phyloP scores from a whole-genome alignment of 306 rosid species.

The Coriaria nepalensis region DNA sequence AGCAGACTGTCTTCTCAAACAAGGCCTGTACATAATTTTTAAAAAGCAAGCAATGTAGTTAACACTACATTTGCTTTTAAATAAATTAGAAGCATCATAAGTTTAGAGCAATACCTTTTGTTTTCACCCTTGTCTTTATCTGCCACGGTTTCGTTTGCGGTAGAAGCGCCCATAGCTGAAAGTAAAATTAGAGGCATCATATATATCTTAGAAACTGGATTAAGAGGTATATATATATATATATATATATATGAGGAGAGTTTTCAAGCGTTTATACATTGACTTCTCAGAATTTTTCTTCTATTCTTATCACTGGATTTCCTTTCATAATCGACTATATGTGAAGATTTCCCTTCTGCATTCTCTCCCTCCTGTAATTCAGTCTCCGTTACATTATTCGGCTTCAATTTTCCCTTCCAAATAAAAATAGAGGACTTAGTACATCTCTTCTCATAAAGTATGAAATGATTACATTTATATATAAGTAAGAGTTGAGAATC shows the following conservation, averaged over 20 bases:
- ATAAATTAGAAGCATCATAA: neutral
- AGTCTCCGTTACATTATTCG: slow-evolving; percentile 12
- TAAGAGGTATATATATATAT: neutral
- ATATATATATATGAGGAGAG: neutral
- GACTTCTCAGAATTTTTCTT: slow-evolving; percentile 42
- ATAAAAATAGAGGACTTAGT: neutral
- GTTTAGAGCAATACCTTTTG: slow-evolving; percentile 36
- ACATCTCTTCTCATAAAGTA: neutral
- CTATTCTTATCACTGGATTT: slow-evolving; percentile 19
- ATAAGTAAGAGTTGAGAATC: neutral
- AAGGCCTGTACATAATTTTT: slow-evolving; percentile 24
- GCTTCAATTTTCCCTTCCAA: slow-evolving; percentile 39
- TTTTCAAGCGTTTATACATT: slow-evolving; percentile 29
- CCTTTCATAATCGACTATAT: slow-evolving; percentile 18
- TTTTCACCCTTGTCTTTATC: slow-evolving; percentile 41
- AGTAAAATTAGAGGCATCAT: neutral
- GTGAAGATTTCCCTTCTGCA: slow-evolving; percentile 10
- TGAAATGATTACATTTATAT: neutral
- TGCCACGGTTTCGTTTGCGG: slow-evolving; percentile 25
- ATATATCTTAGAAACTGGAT: neutral
- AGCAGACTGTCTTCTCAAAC: slow-evolving; percentile 53
- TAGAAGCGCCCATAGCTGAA: slow-evolving; percentile 51
- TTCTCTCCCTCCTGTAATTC: slow-evolving; percentile 38
- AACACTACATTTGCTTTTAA: neutral
- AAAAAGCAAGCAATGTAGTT: neutral